Evolutionary conservation across 257 asterid genomes (phyloP).

Genomic region (Penstemon eatonii): DNA sequence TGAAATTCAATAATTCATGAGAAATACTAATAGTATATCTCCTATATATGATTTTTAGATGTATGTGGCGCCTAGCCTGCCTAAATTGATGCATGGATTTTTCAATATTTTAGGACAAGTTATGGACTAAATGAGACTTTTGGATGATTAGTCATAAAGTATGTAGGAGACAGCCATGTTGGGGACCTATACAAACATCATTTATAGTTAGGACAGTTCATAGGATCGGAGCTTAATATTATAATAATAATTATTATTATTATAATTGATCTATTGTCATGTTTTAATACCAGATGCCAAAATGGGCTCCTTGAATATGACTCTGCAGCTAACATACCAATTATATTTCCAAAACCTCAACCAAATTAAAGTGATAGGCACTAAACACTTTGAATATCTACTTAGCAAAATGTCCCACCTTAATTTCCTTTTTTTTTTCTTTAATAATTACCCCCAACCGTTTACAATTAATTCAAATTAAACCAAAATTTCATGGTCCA

Average conservation of each 20-base stretch:
- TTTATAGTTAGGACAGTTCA: background rate
- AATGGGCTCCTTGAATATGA: conserved; percentile 26
- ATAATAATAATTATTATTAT: background rate
- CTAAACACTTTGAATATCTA: conserved; percentile 1
- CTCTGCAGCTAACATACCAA: conserved; percentile 23
- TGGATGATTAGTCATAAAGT: background rate
- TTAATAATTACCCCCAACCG: background rate
- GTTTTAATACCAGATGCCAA: conserved; percentile 6
- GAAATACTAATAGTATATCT: no score
- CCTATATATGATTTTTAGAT: no score
- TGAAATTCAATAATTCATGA: no score
- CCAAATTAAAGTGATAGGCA: conserved; percentile 25
- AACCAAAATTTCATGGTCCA: conserved; percentile 3
- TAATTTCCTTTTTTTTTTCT: background rate
- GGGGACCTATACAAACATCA: background rate
- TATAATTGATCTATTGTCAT: background rate
- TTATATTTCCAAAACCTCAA: conserved; percentile 27
- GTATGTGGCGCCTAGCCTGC: no score
- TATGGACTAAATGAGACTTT: background rate
- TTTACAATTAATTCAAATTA: background rate
- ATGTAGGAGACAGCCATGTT: background rate
- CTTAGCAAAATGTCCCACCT: conserved; percentile 25
- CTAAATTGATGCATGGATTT: no score
- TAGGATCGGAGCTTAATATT: background rate
- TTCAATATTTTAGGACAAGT: background rate